phyloP scores from a whole-genome alignment of 179 eudicot genomes.

The Pouteria campechiana region DNA sequence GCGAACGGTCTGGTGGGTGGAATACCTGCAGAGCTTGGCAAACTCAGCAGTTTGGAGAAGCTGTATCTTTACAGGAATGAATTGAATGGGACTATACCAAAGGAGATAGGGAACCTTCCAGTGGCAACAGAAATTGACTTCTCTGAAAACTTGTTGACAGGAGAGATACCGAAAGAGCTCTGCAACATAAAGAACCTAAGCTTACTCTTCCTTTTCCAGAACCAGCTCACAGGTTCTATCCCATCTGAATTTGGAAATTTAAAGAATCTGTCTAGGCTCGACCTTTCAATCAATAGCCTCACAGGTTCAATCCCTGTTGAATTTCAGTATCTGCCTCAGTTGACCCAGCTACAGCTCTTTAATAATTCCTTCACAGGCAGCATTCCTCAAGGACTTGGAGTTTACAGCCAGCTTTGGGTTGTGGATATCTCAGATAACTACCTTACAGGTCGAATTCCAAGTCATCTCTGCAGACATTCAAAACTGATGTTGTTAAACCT shows the following conservation, averaged over 20 bases:
- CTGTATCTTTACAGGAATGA: conserved; percentile 65
- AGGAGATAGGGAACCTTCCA: conserved; percentile 65
- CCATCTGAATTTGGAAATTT: conserved; percentile 54
- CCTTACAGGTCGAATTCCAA: conserved; percentile 60
- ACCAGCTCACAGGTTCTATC: conserved; percentile 57
- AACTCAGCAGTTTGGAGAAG: conserved; percentile 25
- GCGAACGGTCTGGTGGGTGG: conserved; percentile 63
- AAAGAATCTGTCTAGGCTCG: conserved; percentile 59
- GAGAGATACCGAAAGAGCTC: conserved; percentile 66
- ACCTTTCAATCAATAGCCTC: conserved; percentile 69
- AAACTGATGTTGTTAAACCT: conserved; percentile 57
- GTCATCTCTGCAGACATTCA: conserved; percentile 45
- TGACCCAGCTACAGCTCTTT: conserved; percentile 74
- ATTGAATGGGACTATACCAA: conserved; percentile 77
- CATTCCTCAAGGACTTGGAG: conserved; percentile 68
- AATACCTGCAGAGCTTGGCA: conserved; percentile 66
- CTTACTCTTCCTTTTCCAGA: conserved; percentile 63
- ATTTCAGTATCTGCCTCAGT: conserved; percentile 48
- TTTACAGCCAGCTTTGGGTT: conserved; percentile 69
- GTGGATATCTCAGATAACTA: conserved; percentile 66
- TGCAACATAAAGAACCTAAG: conserved; percentile 38
- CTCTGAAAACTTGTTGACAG: conserved; percentile 64
- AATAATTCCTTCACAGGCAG: conserved; percentile 47
- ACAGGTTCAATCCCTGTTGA: conserved; percentile 68
- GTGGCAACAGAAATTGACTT: conserved; percentile 59